Percentiles rank a stretch among this genome's conserved stretches.
Evolutionary conservation across 1,284 basidiomycete species (phyloP).

Genomic region (Austroboletus sp.): DNA sequence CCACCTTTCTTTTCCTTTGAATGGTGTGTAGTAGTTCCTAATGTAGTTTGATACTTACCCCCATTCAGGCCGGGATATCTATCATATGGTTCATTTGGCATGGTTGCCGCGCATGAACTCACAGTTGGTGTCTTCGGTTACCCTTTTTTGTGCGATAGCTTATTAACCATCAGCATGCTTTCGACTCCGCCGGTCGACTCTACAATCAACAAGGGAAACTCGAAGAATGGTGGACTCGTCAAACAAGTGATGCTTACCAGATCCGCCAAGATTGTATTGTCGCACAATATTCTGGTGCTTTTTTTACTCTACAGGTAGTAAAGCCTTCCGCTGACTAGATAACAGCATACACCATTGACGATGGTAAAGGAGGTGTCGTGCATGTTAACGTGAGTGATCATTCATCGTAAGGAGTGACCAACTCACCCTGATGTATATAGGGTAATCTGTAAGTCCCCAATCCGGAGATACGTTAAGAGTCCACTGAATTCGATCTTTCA

Average conservation of each 20-base stretch:
- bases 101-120: slow-evolving; percentile 84
- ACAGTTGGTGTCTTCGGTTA: slow-evolving; percentile 37
- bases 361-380: slow-evolving; percentile 77
- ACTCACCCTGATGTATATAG: slow-evolving; percentile 32
- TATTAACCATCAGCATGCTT: slow-evolving; percentile 63
- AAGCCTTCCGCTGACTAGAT: slow-evolving; percentile 7
- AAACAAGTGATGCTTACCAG: slow-evolving; percentile 79
- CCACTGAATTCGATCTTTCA: slow-evolving; percentile 23
- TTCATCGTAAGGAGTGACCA: not conserved
- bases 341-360: slow-evolving; percentile 72
- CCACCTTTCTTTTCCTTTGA: slow-evolving; percentile 84
- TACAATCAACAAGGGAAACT: slow-evolving; percentile 79
- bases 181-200: slow-evolving; percentile 83
- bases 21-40: slow-evolving; percentile 51
- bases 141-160: not conserved
- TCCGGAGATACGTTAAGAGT: not conserved
- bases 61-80: slow-evolving; percentile 74
- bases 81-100: slow-evolving; percentile 86
- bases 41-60: slow-evolving; percentile 5
- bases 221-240: slow-evolving; percentile 82
- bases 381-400: slow-evolving; percentile 70
- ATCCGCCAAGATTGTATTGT: slow-evolving; percentile 82
- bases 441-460: slow-evolving; percentile 57
- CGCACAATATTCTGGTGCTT: slow-evolving; percentile 73
- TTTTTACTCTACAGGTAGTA: slow-evolving; percentile 4